These are phyloP conservation scores for Sordaria brevicollis DNA, from an alignment of 495 filamentous ascomycete genomes.

Conservation along the genomic window DNA sequence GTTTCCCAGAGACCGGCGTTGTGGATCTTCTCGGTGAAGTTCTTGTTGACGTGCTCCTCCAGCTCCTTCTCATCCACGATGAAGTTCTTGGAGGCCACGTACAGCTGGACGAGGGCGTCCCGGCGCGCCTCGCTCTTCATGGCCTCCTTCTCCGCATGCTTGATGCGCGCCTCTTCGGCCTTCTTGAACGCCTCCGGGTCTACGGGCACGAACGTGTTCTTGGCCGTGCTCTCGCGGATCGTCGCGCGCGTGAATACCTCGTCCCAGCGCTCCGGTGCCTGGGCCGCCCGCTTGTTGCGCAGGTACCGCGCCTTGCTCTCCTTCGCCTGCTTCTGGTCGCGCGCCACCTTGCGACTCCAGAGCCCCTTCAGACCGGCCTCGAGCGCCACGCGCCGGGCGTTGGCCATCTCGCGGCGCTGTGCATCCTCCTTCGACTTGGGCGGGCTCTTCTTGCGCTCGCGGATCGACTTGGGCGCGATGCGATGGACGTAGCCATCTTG, in stretches of 20 bases:
- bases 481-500: conserved; percentile 16
- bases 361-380: conserved; percentile 26
- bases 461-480: conserved; percentile 17
- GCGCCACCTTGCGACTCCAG: conserved; percentile 24
- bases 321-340: conserved; percentile 4
- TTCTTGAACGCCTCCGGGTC: conserved; percentile 27
- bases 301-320: conserved; percentile 4
- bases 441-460: conserved; percentile 12
- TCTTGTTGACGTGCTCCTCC: conserved; percentile 21
- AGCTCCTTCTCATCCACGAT: conserved; percentile 37
- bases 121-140: conserved; percentile 28
- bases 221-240: conserved; percentile 19
- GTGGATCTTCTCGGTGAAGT: conserved; percentile 18
- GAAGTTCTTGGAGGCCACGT: conserved; percentile 35
- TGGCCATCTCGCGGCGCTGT: conserved; percentile 26
- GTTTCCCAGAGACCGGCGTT: not conserved
- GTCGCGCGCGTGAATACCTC: conserved; percentile 33
- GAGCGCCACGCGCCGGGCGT: conserved; percentile 25
- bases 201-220: conserved; percentile 14
- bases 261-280: conserved; percentile 30
- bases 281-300: conserved; percentile 18
- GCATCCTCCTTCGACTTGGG: conserved; percentile 22
- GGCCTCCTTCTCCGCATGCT: conserved; percentile 8
- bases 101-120: conserved; percentile 37
- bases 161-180: conserved; percentile 14